Conservation (phyloP, 192 early-diverging fungal species). For the Geosiphon pyriformis region DNA sequence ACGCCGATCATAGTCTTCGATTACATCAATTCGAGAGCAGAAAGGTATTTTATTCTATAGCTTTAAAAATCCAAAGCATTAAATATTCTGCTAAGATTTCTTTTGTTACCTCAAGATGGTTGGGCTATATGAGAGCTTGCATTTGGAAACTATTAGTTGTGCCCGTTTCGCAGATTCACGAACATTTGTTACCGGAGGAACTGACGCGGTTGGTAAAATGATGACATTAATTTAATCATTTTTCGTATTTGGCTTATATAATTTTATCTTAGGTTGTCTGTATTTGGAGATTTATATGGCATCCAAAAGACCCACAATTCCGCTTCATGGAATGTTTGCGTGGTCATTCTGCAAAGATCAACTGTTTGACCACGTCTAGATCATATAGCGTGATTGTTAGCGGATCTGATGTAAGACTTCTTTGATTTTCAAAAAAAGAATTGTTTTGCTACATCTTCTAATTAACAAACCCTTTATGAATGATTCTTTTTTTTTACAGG, state of each 20-base stretch:
- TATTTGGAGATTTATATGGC: slow-evolving; percentile 51
- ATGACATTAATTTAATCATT: background rate
- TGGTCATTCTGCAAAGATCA: slow-evolving; percentile 52
- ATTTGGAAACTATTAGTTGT: slow-evolving; percentile 51
- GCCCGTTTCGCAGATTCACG: slow-evolving; percentile 55
- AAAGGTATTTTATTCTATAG: slow-evolving; percentile 30
- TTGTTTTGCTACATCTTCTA: background rate
- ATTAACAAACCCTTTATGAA: background rate
- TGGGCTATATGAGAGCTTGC: slow-evolving; percentile 56
- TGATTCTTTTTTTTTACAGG: slow-evolving; percentile 32
- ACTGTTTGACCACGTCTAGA: slow-evolving; percentile 44
- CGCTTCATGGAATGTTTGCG: slow-evolving; percentile 48
- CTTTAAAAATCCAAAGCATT: background rate
- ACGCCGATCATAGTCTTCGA: slow-evolving; percentile 53
- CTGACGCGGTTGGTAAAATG: slow-evolving; percentile 37
- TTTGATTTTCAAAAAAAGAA: background rate
- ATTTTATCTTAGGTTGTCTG: slow-evolving; percentile 45
- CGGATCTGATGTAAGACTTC: slow-evolving; percentile 50
- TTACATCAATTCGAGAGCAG: slow-evolving; percentile 45
- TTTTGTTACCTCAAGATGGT: slow-evolving; percentile 20
- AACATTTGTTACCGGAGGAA: slow-evolving; percentile 56
- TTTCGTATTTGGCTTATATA: slow-evolving; percentile 3
- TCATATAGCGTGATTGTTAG: slow-evolving; percentile 56
- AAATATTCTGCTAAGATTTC: background rate
- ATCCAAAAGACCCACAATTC: slow-evolving; percentile 41